Base-by-base conservation (phyloP, 1,139 yeast species). In the Kurtzmaniella quercitrusa region DNA sequence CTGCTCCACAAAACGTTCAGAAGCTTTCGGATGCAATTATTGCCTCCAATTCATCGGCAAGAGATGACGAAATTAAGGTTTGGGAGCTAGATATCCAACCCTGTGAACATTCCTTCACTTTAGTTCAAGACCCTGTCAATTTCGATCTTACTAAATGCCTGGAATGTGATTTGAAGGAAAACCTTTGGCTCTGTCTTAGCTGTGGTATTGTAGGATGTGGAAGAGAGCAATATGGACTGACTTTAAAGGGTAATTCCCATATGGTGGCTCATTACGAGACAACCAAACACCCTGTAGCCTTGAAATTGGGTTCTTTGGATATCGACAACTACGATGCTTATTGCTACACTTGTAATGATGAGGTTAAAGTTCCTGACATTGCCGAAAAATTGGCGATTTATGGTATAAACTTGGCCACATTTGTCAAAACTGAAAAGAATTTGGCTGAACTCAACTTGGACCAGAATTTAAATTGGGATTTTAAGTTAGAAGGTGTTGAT, bases 181-280 rank as follows among this genome's bases (percentile, higher is more conserved):
- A 88, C 60, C 66, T 90, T 23, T 91, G 98, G 98, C 83, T 89
- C 10, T 91, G 98, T 63, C 68, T 91, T 34, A 81, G 88, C 14
- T 91, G 98, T 67, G 97, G 98, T 0, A 79, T 81, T 50, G 71
- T 89, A 25, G 97, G 96, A 0, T 91, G 98, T 66, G 95, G 96
- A 12, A 74, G 99, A 51, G 82, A 82, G 33, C 98, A 93, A 62
- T 88, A 86, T 57, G 98, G 98, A 27, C 68, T 74, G 12, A 83
- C 89, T n/a, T 79, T 89, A 25, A 82, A 87, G 21, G 99, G 99
- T 3, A 82, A 91, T 56, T 84, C 96, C 0, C 98, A 93, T 62
- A 98, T 96, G 0, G 67, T 93, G 51, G 62, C 63, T 1, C 99
- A 94, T 65, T 85, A 62, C 55, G 74, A 70, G 42, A 21, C 41